Conservation (phyloP, 371 early-diverging fungal genomes). For the Apophysomyces elegans region DNA sequence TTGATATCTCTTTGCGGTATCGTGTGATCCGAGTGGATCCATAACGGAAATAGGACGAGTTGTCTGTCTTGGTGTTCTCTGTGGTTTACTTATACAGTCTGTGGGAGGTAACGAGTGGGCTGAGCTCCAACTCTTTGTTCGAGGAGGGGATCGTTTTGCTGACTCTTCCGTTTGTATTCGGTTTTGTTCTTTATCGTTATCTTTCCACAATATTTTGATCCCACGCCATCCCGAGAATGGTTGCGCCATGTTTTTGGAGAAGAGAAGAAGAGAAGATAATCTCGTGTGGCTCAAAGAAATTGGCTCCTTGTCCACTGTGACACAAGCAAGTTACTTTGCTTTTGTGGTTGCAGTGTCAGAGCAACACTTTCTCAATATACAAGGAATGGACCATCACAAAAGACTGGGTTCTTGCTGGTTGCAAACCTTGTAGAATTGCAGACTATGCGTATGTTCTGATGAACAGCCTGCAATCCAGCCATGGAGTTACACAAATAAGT, state of each 20-base stretch:
- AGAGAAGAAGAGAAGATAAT: not conserved
- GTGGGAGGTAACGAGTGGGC: not conserved
- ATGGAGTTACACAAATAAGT: not conserved
- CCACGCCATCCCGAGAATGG: conserved; percentile 10
- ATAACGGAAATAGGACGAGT: conserved; percentile 2
- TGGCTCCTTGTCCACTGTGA: not conserved
- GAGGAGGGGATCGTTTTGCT: not conserved
- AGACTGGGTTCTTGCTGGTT: too few relatives aligned
- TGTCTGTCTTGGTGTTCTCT: not conserved
- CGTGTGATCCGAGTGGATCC: conserved; percentile 2
- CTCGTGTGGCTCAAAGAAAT: conserved; percentile 7
- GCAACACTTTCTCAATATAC: not conserved
- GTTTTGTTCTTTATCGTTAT: not conserved
- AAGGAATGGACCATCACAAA: not conserved
- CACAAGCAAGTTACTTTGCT: conserved; percentile 1
- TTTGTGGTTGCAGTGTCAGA: not conserved
- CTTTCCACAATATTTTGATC: conserved; percentile 9
- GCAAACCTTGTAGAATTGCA: too few relatives aligned
- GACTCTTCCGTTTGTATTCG: not conserved
- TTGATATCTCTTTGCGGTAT: conserved; percentile 7
- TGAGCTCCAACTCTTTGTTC: conserved; percentile 7
- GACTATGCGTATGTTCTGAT: not conserved
- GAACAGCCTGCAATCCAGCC: not conserved
- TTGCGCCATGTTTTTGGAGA: conserved; percentile 7
- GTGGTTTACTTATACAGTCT: conserved; percentile 6